Evolutionary conservation across 352 stramenopile genomes (phyloP), one percentile per base, ranked within the genome.

Genomic region (Phytophthora hibernalis): DNA sequence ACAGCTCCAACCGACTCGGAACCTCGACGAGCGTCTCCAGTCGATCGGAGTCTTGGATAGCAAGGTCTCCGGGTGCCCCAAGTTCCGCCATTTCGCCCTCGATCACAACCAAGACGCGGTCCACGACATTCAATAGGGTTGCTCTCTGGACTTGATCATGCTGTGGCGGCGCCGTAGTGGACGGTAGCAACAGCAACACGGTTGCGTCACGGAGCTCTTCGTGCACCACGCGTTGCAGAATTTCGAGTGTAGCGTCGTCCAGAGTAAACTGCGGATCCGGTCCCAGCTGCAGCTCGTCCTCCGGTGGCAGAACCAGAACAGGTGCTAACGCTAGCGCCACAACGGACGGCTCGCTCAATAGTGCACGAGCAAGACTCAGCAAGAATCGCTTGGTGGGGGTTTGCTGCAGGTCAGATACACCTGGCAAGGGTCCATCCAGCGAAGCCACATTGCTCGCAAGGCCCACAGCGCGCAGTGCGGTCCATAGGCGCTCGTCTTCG

Each of bases 141-240:
- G 54, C 50, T 61, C 65, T 60, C 15, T 72, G 69, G 5, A 31
- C 47, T 54, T 74, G 65, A 20, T 74, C 70, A 9, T 65, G 55
- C 30, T 74, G 65, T 42, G 55, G 45, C 1, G 60, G 74, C n/a
- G 45, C 43, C n/a, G 50, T 61, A 48, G 69, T 43, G 16, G 97
- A 99, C 61, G 99, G 91, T 16, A 99, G 75, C 57, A 99, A 98
- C 3, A 97, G 98, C 21, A 99, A 61, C 20, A 99, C 79, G 1
- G 98, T 99, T 47, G 91, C 98, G 35, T 90, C 62, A 18, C 68
- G 58, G 65, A 99, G 99, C 57, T 87, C 84, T 22, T 77, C 70
- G 40, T 84, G 83, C 68, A 99, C 92, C 43, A 96, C 80, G 8
- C 73, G 66, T 77, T 95, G 88, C 21, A 97, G 59, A 40, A 65